Percentiles rank a stretch among this genome's conserved stretches.
phyloP scores from a whole-genome alignment of 805 yeast species.

The Kluyveromyces siamensis region DNA sequence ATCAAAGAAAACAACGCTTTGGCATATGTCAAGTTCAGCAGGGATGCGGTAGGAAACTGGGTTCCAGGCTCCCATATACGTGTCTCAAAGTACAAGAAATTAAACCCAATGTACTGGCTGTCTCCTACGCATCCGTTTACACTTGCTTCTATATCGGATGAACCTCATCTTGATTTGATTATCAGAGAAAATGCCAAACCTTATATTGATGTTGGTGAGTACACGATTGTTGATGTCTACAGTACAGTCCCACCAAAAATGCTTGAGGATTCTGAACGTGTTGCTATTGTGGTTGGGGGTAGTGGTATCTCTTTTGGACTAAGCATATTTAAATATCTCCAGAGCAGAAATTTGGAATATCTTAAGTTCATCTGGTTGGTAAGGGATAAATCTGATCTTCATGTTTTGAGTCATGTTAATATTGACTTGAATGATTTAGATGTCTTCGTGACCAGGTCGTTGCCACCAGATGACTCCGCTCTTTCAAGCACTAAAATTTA shows the following conservation, averaged over 20 bases:
- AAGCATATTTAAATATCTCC: constrained; percentile 39
- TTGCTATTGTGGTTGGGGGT: constrained; percentile 58
- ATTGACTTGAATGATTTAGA: constrained; percentile 10
- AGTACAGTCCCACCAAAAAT: constrained; percentile 34
- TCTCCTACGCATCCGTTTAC: constrained; percentile 65
- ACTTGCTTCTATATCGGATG: constrained; percentile 38
- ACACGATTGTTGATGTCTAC: constrained; percentile 36
- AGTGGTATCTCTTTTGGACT: constrained; percentile 62
- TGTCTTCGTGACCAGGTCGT: constrained; percentile 4
- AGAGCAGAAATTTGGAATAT: constrained; percentile 15
- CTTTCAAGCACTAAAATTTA: neutral
- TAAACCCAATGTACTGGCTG: constrained; percentile 36
- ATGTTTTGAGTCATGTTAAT: constrained; percentile 34
- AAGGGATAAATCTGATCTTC: constrained; percentile 37
- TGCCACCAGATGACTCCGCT: constrained; percentile 6
- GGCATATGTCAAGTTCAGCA: constrained; percentile 18
- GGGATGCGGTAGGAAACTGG: constrained; percentile 24
- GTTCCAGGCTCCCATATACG: constrained; percentile 54
- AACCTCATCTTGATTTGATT: constrained; percentile 35
- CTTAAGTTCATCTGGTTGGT: constrained; percentile 48
- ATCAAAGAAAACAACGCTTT: constrained; percentile 9
- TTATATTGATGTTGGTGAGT: constrained; percentile 29
- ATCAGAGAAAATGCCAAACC: constrained; percentile 30
- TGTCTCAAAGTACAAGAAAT: constrained; percentile 30
- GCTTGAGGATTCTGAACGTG: constrained; percentile 40